Evolutionary conservation across 2,329 filamentous ascomycete species (phyloP).

Genomic region (Microcyclosporella mali): DNA sequence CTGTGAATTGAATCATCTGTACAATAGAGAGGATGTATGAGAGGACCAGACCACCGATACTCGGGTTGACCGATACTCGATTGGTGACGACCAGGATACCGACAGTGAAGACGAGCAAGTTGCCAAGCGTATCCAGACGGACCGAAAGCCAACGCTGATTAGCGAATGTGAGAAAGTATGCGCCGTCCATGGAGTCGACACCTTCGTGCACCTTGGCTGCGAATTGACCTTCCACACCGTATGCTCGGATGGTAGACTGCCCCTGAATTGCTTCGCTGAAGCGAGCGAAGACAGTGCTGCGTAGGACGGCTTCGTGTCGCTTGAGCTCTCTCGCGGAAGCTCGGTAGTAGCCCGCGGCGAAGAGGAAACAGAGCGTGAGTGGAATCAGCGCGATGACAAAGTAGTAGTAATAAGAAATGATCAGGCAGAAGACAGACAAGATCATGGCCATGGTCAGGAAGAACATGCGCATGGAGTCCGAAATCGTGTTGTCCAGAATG

Average conservation of each 20-base stretch:
- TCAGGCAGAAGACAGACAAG: constrained; percentile 74
- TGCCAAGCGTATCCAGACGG: constrained; percentile 78
- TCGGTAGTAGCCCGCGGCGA: constrained; percentile 82
- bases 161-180: constrained; percentile 90
- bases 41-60: constrained; percentile 78
- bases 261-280: constrained; percentile 85
- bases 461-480: constrained; percentile 89
- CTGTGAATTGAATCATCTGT: constrained; percentile 92
- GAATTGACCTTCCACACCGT: constrained; percentile 74
- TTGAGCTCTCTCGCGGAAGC: constrained; percentile 90
- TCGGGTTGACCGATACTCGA: constrained; percentile 76
- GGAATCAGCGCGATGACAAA: constrained; percentile 66
- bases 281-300: constrained; percentile 81
- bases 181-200: constrained; percentile 87
- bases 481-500: constrained; percentile 84
- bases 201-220: constrained; percentile 60
- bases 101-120: constrained; percentile 75
- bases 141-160: constrained; percentile 92
- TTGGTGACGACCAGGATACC: constrained; percentile 89
- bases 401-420: constrained; percentile 93
- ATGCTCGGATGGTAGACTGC: constrained; percentile 79
- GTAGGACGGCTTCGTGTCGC: constrained; percentile 82
- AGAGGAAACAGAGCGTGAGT: constrained; percentile 69
- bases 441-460: constrained; percentile 79
- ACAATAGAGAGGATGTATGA: constrained; percentile 91